Evolutionary conservation across 257 asterid species (phyloP).

Genomic region (Leptodermis oblonga): DNA sequence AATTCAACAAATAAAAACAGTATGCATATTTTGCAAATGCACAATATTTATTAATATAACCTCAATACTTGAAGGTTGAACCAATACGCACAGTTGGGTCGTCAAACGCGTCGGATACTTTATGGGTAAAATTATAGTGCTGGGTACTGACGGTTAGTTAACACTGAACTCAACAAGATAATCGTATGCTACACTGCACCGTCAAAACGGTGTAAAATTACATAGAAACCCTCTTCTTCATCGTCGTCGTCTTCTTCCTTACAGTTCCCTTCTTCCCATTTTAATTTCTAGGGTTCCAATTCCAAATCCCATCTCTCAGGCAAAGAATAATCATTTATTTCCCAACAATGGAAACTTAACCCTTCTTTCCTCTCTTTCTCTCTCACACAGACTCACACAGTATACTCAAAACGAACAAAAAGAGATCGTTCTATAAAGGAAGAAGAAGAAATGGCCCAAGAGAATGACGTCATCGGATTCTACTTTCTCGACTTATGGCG

Average conservation of each 20-base stretch:
- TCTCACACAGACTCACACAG: not conserved
- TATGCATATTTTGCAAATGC: too few species aligned
- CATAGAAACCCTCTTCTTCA: not conserved
- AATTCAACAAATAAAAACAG: too few species aligned
- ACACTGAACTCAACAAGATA: too few species aligned
- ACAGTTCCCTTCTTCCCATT: not conserved
- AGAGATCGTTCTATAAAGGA: not conserved
- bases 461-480: constrained; percentile 50
- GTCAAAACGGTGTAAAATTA: not conserved
- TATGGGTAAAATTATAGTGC: too few species aligned
- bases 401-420: too few species aligned
- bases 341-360: not conserved
- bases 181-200: too few species aligned
- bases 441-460: constrained; percentile 16
- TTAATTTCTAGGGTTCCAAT: constrained; percentile 21
- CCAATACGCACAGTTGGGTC: too few species aligned
- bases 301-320: not conserved
- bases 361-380: too few species aligned
- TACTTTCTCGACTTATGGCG: constrained; percentile 76
- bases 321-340: not conserved
- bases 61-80: too few species aligned
- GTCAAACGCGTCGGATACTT: too few species aligned
- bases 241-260: not conserved
- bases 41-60: too few species aligned
- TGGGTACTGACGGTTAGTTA: too few species aligned